Base-by-base conservation (phyloP, 352 stramenopile species). In the Globisporangium carolinianum region DNA sequence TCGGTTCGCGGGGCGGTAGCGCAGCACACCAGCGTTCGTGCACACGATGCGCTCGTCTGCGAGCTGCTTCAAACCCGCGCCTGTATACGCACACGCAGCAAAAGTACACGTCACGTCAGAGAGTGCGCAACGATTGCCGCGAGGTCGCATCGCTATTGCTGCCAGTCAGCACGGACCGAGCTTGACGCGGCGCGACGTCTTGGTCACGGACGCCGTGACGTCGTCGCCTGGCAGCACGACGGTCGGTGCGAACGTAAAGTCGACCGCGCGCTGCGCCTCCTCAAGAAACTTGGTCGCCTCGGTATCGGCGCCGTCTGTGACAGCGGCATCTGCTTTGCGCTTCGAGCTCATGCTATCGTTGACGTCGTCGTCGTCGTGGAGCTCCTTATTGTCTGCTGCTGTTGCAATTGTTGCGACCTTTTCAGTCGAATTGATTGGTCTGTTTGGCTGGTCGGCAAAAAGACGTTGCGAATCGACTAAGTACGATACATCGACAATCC, bases 1-100 rank as follows among this genome's bases (percentile, higher is more conserved):
- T 47, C 86, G 79, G 60, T 97, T 95, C 41, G 88, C 73, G 47
- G 83, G 83, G 10, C 82, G 79, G 63, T 95, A 96, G 56, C 86
- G 72, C 46, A 97, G 69, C 32, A 97, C 71, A 14, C 88, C 88
- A 18, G 85, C 79, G 55, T 93, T 91, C 12, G 83, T 95, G 61
- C 74, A 79, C 37, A 93, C 66, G 14, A 96, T 79, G 17, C 72
- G 68, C 42, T 86, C 71, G 51, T 83, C 66, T 3, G 66, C 46
- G 2, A 83, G 58, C 53, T 91, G 78, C 61, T 73, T 76, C 35
- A 92, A 58, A 9, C 83, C 83, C 49, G 80, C 69, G 15, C 83
- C 83, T 89, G 11, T 45, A 49, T 11, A 49, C 32, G 62, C 14
- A 58, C 8, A 58, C 42, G 8, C 35, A 72, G 39, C 15, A 35